Conservation (phyloP, 2,329 filamentous ascomycete species). For the Stagonosporopsis rhizophila region DNA sequence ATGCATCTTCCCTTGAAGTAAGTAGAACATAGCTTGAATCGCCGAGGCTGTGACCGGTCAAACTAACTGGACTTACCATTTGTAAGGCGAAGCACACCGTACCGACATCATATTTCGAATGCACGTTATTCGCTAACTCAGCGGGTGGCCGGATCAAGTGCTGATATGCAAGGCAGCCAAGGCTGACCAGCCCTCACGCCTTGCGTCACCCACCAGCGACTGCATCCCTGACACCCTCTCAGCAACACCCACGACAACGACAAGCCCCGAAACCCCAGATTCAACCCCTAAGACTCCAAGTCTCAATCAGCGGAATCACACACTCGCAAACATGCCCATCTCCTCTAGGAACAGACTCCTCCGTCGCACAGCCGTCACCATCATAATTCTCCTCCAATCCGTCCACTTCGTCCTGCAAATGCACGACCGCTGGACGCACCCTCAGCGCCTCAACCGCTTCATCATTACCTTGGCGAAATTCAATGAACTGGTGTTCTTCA, state of each 20-base stretch:
- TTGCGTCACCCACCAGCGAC: background rate
- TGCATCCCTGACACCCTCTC: too few relatives aligned
- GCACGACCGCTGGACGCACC: background rate
- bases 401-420: background rate
- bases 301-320: too few relatives aligned
- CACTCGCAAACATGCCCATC: background rate
- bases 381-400: background rate
- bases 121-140: background rate
- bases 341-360: background rate
- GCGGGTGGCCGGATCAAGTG: background rate
- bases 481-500: background rate
- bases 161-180: background rate
- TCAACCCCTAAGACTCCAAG: background rate
- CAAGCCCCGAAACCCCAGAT: background rate
- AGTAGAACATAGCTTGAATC: too few relatives aligned
- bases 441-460: background rate
- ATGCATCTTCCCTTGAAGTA: too few relatives aligned
- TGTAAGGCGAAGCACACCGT: background rate
- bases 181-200: background rate
- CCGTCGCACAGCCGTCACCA: background rate
- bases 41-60: background rate
- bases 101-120: fast-evolving
- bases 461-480: background rate
- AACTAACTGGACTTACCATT: background rate
- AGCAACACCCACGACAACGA: background rate